Conservation (phyloP, 768 basidiomycete genomes). For the Nidularia pulvinata region DNA sequence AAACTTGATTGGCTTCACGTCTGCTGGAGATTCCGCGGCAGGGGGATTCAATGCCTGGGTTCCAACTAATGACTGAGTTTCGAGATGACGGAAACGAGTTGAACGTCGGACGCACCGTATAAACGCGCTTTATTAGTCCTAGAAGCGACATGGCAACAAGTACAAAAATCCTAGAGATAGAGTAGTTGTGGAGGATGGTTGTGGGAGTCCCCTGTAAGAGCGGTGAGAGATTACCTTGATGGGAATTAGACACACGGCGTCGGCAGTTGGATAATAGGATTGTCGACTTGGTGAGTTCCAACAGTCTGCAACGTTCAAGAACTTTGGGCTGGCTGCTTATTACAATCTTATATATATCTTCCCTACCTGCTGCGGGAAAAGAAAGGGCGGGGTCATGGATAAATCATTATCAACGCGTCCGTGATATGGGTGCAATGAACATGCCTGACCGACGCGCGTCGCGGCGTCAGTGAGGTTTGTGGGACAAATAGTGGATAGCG, state of each 20-base stretch:
- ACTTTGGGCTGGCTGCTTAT: neutral
- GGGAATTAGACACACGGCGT: neutral
- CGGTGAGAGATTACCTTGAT: neutral
- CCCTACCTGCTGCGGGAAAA: too few relatives aligned
- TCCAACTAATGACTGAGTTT: neutral
- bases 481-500: too few relatives aligned
- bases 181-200: neutral
- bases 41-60: slow-evolving; percentile 7
- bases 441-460: too few relatives aligned
- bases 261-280: too few relatives aligned
- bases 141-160: neutral
- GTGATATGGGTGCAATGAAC: too few relatives aligned
- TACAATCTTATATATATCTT: neutral
- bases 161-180: neutral
- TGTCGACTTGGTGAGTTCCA: neutral
- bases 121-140: too few relatives aligned
- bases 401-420: too few relatives aligned
- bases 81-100: neutral
- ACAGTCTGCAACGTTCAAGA: neutral
- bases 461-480: too few relatives aligned
- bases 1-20: slow-evolving; percentile 18
- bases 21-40: slow-evolving; percentile 3
- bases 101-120: neutral
- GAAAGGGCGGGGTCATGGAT: too few relatives aligned
- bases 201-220: neutral